Base-by-base conservation (phyloP, 1,284 basidiomycete genomes). In the Xerocomus minutiporus region DNA sequence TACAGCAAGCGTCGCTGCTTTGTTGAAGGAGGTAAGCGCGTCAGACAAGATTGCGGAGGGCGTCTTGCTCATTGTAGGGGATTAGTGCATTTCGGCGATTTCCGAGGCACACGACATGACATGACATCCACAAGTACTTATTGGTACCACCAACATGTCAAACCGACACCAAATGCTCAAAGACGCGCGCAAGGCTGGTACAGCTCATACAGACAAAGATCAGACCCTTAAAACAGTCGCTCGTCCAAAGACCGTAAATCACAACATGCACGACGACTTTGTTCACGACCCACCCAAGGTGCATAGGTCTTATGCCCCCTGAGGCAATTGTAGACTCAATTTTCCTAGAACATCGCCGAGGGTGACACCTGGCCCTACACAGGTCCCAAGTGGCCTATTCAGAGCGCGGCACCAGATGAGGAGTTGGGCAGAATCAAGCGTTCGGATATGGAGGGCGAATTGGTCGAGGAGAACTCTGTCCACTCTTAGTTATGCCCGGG, bases 221-320 rank as follows among this genome's bases (percentile, higher is more conserved):
- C 42, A 29, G 28, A 40, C 23, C 25, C n/a, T 44, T 9, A 28
- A 8, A 42, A 44, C 28, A 2, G 42, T 44, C 8, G n/a, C 17
- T 29, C 26, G 28, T 12, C 28, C 42, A 44, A 26, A 11, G 28
- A 44, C 42, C 8, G 15, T 31, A 17, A 6, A 20, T 5, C 42
- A 44, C 29, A 31, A 71, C 52, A 67, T 72, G 38, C 61, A 72
- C 54, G 67, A 72, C 25, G 63, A 74, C 46, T 70, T 64, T 46
- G 47, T 70, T 44, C 60, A 55, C 38, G 46, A 68, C 41, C 66
- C 71, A 31, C 72, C 71, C 26, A 55, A 65, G 40, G 66, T 66
- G 45, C 59, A 11, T 32, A 12, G 9, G 8, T 28, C 13, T 13
- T 6, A 39, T 13, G n/a, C 46, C 20, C 3, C 29, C 38, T 32